A percentile compares a stretch with the other conserved stretches of the same genome.
Conservation (phyloP, 352 stramenopile species). For the Globisporangium sylvaticum region DNA sequence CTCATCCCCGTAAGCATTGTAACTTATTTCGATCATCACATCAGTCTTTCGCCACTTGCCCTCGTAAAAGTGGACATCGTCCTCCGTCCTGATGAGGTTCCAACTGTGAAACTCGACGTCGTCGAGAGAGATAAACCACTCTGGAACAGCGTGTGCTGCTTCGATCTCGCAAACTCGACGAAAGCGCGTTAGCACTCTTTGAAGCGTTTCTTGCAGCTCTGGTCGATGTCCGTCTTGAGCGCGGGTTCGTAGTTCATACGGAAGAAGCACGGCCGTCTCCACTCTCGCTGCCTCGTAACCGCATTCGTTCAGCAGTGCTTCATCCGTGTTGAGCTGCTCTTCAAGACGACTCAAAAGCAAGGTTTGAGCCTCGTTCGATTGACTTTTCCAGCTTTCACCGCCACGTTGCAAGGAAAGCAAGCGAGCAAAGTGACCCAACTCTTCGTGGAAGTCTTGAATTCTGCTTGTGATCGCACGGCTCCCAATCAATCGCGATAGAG, state of each 20-base stretch:
- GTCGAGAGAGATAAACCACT: conserved; percentile 6
- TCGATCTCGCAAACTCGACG: not conserved
- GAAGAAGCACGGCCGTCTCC: not conserved
- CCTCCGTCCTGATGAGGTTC: not conserved
- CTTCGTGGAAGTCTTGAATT: not conserved
- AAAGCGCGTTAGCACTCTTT: not conserved
- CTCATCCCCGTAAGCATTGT: not conserved
- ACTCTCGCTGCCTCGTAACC: not conserved
- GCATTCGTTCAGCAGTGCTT: not conserved
- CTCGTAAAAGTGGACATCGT: not conserved
- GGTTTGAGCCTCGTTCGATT: not conserved
- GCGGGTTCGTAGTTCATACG: not conserved
- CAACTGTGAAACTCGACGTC: conserved; percentile 5
- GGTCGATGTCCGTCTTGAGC: not conserved
- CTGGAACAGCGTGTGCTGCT: not conserved
- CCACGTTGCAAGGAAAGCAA: not conserved
- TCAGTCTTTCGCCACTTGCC: conserved; percentile 6
- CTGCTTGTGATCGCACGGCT: not conserved
- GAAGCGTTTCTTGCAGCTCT: not conserved
- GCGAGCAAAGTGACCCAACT: not conserved
- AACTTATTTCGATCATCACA: conserved; percentile 1
- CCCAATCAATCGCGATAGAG: not conserved
- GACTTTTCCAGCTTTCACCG: not conserved
- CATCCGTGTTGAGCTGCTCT: not conserved
- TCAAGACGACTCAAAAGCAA: not conserved